These are phyloP conservation scores for Neonectria neomacrospora DNA, from an alignment of 2,329 filamentous ascomycete genomes.

Conservation along the genomic window DNA sequence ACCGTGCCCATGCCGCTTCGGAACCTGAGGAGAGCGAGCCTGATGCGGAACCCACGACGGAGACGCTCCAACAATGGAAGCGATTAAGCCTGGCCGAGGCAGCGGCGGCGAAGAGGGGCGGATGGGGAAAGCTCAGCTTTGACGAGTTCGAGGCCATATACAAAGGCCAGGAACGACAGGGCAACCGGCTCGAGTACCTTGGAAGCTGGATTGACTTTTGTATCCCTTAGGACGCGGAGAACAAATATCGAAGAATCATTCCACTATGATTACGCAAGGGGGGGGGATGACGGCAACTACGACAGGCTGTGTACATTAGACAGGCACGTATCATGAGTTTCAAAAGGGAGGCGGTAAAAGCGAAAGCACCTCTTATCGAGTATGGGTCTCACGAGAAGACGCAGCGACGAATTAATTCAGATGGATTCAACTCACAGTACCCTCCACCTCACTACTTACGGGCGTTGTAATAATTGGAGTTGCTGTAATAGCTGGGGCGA, in stretches of 20 bases:
- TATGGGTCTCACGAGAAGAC: neutral
- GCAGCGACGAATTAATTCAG: neutral
- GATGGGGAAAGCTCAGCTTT: conserved; percentile 80
- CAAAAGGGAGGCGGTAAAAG: neutral
- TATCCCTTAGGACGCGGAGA: conserved; percentile 61
- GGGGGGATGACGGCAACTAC: neutral
- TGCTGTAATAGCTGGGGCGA: neutral
- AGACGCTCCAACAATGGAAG: conserved; percentile 61
- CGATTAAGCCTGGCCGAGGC: conserved; percentile 72
- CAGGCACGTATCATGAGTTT: conserved; percentile 1
- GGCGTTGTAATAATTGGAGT: neutral
- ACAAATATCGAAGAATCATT: conserved; percentile 1
- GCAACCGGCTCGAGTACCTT: conserved; percentile 79
- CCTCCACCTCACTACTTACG: neutral
- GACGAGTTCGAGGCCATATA: conserved; percentile 84
- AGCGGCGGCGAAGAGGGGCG: conserved; percentile 77
- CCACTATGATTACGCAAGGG: neutral
- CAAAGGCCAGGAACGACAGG: conserved; percentile 70
- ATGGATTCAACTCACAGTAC: neutral
- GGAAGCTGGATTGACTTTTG: conserved; percentile 91
- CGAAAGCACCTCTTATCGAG: neutral
- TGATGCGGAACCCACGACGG: conserved; percentile 39
- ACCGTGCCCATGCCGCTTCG: neutral
- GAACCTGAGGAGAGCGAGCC: conserved; percentile 30
- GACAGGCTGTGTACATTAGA: neutral